Percentiles rank a stretch among this genome's conserved stretches.
Conservation (phyloP, 176 grass and related monocot genomes). For the Oryza punctata region DNA sequence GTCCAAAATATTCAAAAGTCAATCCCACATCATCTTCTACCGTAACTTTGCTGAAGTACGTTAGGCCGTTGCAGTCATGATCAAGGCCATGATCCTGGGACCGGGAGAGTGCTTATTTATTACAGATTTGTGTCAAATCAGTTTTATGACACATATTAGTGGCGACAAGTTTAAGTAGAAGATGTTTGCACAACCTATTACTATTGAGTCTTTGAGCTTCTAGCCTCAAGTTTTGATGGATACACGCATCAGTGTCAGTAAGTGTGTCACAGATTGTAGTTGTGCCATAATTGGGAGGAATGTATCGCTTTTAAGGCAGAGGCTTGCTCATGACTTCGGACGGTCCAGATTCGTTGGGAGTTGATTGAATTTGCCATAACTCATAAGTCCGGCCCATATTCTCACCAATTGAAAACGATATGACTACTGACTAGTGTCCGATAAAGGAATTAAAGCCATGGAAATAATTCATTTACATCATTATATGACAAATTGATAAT, state of each 20-base stretch:
- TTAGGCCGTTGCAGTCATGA: not conserved
- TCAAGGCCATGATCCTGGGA: slow-evolving; percentile 35
- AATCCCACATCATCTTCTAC: not conserved
- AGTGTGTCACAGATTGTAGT: slow-evolving; percentile 12
- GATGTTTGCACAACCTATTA: not conserved
- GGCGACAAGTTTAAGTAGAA: not conserved
- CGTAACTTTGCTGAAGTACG: not conserved
- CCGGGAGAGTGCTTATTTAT: slow-evolving; percentile 24
- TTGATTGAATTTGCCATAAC: slow-evolving; percentile 43
- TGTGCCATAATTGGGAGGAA: slow-evolving; percentile 40
- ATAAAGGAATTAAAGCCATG: not conserved
- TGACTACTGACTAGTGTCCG: not conserved
- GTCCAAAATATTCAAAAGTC: not conserved
- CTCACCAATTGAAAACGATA: slow-evolving; percentile 14
- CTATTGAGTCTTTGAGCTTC: not conserved
- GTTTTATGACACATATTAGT: slow-evolving; percentile 8
- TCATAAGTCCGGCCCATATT: slow-evolving; percentile 25
- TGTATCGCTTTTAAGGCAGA: slow-evolving; percentile 18
- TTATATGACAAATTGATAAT: not conserved
- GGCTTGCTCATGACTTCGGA: slow-evolving; percentile 9
- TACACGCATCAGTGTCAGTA: slow-evolving; percentile 23
- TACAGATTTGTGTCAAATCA: slow-evolving; percentile 41
- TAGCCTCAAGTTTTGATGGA: not conserved
- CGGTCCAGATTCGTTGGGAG: slow-evolving; percentile 41
- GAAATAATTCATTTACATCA: not conserved